Evolutionary conservation across 176 grass and related monocot species (phyloP).

Genomic region (Pontederia crassipes): DNA sequence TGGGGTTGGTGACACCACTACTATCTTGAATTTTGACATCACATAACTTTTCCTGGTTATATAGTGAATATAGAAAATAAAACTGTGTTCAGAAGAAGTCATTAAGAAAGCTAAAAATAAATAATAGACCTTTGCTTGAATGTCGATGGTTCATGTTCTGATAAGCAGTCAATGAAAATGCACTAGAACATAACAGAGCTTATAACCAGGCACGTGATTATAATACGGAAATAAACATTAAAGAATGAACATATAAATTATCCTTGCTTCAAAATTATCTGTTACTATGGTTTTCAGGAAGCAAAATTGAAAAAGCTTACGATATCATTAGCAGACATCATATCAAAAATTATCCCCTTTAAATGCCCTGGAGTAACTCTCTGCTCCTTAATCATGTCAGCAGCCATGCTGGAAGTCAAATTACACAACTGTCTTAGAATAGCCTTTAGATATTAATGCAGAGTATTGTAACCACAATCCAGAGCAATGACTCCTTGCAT

Average conservation of each 20-base stretch:
- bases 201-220: no score
- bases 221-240: not conserved
- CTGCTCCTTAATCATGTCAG: slow-evolving; percentile 25
- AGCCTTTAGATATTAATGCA: no score
- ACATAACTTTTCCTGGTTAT: slow-evolving; percentile 57
- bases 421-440: slow-evolving; percentile 4
- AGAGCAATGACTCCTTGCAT: no score
- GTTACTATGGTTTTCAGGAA: not conserved
- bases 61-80: not conserved
- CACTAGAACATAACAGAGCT: no score
- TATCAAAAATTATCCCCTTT: slow-evolving; percentile 47
- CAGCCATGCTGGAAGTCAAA: slow-evolving; percentile 23
- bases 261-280: not conserved
- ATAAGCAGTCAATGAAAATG: no score
- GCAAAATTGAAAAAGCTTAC: slow-evolving; percentile 28
- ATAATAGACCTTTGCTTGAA: no score
- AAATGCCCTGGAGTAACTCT: slow-evolving; percentile 28
- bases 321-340: slow-evolving; percentile 63
- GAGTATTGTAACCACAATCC: no score
- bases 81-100: not conserved
- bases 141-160: no score
- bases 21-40: slow-evolving; percentile 39
- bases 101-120: not conserved
- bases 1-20: slow-evolving; percentile 62
- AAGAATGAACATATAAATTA: not conserved